These are phyloP conservation scores for Coemansia sp. DNA, from an alignment of 192 early-diverging fungal species.

Conservation along the genomic window DNA sequence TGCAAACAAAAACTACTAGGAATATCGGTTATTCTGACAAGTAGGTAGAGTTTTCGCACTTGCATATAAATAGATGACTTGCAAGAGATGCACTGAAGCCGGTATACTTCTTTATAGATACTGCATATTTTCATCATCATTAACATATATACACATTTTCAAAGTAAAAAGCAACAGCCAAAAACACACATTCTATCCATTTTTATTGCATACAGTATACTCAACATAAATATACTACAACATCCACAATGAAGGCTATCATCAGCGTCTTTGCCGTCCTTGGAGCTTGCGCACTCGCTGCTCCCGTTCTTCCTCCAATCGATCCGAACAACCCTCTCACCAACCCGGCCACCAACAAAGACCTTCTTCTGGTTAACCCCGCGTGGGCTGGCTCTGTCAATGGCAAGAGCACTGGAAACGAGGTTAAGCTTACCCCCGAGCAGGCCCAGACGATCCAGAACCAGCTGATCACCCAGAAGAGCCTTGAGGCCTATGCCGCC, in stretches of 20 bases:
- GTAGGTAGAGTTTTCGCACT: not conserved
- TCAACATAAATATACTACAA: not conserved
- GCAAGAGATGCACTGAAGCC: not conserved
- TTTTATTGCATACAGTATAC: not conserved
- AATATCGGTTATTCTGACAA: not conserved
- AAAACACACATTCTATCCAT: not conserved
- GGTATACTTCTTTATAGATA: not conserved
- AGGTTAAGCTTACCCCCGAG: conserved; percentile 28
- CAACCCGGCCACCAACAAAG: conserved; percentile 45
- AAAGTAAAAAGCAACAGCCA: too few relatives aligned
- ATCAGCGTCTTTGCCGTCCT: conserved; percentile 35
- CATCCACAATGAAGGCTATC: conserved; percentile 32
- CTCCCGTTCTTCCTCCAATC: conserved; percentile 31
- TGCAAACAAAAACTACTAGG: not conserved
- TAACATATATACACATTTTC: too few relatives aligned
- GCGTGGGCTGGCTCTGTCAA: conserved; percentile 10
- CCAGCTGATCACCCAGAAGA: conserved; percentile 50
- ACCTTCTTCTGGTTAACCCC: conserved; percentile 44
- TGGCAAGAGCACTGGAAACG: not conserved
- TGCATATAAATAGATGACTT: not conserved
- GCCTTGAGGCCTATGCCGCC: conserved; percentile 44
- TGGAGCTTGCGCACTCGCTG: conserved; percentile 29
- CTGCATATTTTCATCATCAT: too few relatives aligned
- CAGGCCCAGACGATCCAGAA: conserved; percentile 46
- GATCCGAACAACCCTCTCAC: conserved; percentile 48